Percentiles rank a stretch among this genome's conserved stretches.
Conservation (phyloP, 2,329 filamentous ascomycete genomes). For the Diaporthe helianthi region DNA sequence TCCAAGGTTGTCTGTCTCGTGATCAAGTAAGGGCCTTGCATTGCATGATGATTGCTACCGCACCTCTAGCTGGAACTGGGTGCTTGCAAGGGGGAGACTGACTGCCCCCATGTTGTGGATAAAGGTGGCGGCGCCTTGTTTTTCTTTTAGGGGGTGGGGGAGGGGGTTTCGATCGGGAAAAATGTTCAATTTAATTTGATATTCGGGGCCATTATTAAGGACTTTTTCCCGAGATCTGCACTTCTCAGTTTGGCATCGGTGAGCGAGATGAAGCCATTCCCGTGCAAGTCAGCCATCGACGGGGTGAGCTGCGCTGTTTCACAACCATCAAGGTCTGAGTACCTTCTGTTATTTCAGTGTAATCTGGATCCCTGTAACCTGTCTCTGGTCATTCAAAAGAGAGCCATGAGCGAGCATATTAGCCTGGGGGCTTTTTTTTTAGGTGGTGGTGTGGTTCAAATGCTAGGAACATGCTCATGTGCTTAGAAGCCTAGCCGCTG, state of each 20-base stretch:
- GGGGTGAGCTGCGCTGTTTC: not conserved
- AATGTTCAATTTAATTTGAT: not conserved
- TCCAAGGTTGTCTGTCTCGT: too few species aligned
- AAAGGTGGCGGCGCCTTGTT: not conserved
- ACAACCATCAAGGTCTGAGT: not conserved
- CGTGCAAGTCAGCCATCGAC: not conserved
- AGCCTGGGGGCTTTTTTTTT: not conserved
- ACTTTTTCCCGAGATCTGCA: not conserved
- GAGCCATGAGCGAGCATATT: not conserved
- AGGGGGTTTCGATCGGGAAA: not conserved
- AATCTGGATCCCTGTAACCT: too few species aligned
- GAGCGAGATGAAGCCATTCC: not conserved
- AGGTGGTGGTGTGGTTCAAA: not conserved
- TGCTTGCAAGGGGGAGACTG: not conserved
- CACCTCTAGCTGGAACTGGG: not conserved
- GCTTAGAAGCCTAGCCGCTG: not conserved
- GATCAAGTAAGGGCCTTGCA: not conserved
- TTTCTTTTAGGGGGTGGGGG: too few species aligned
- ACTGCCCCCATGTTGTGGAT: not conserved
- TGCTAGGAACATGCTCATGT: not conserved
- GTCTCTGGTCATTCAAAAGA: not conserved
- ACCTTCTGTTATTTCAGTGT: not conserved
- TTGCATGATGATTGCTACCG: not conserved
- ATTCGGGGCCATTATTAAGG: not conserved
- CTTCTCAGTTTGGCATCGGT: not conserved